Base-by-base conservation (phyloP, 2,329 filamentous ascomycete genomes). In the Podosphaera aphanis region DNA sequence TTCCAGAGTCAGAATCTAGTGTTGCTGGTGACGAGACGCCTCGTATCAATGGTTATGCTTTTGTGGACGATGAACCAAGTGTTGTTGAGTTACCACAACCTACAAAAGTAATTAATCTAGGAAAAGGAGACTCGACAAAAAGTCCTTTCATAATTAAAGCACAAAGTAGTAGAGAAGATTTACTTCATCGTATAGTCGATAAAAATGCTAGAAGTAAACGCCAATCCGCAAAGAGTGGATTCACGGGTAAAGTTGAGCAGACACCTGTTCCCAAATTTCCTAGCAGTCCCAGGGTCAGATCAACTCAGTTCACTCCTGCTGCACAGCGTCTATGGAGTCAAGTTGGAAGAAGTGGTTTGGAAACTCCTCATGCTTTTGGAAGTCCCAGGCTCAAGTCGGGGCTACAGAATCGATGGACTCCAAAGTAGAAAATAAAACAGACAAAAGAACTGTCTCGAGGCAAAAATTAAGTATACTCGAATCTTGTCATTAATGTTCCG, bases 21-120 rank as follows among this genome's bases (percentile, higher is more conserved):
- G n/a, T n/a, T 8, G 68, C 68, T 2, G 72, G 66, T 49, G 67
- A 67, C 1, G 85, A 92, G 60, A 95, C 88, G 0, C 90, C 88
- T 0, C 72, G 83, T 2, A 83, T 95, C 0, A 93, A 92, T 51
- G 90, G 90, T 1, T 98, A 94, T 60, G 74, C 84, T 0, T 95
- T 93, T 61, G 86, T 98, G 31, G 85, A 93, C 53, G 84, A 92
- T 47, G 81, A 80, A 20, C 71, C 73, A 0, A 68, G 68, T n/a
- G n/a, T n/a, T 15, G 56, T 67, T 45, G 66, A 67, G 44, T 53
- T 61, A 7, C 64, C 65, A 15, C 53, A 57, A 1, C 37, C 56
- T n/a, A 50, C 58, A 40, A 62, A 66, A n/a, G 51, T 64, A 50
- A 67, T 79, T 55, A 63, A 77, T 46, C 63, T 81, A 6, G 70